Conservation (phyloP, 1,284 basidiomycete genomes). For the Marasmius tenuissimus region DNA sequence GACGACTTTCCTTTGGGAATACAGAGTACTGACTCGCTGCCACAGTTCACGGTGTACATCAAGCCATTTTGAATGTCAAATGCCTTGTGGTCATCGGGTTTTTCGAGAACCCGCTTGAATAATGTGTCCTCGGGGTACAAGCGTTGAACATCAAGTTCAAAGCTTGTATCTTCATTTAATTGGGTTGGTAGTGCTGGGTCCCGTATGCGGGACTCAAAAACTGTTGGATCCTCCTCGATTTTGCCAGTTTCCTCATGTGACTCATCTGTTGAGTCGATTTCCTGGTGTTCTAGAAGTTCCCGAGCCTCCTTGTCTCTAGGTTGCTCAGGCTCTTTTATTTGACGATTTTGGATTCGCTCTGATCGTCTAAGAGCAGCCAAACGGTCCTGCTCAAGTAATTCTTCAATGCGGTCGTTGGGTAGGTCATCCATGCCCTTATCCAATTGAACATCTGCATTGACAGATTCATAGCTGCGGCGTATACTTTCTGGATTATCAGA, state of each 20-base stretch:
- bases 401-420: slow-evolving; percentile 11
- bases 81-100: not conserved
- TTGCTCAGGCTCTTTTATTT: not conserved
- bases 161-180: not conserved
- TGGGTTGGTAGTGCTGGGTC: not conserved
- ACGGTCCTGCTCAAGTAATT: not conserved
- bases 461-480: slow-evolving; percentile 20
- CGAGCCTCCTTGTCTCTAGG: not conserved
- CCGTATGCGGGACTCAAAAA: not conserved
- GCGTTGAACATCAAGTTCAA: not conserved
- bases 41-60: not conserved
- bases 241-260: too few relatives aligned
- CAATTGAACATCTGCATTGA: slow-evolving; percentile 24
- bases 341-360: not conserved
- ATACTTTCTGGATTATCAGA: slow-evolving; percentile 21
- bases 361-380: not conserved
- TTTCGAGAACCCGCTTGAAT: not conserved
- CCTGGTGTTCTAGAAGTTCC: not conserved
- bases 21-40: not conserved
- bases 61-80: not conserved
- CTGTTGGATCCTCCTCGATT: not conserved
- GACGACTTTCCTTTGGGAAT: not conserved
- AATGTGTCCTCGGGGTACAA: not conserved
- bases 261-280: too few relatives aligned
- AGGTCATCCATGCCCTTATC: slow-evolving; percentile 27